Evolutionary conservation across 202 grass and related monocot genomes (phyloP).

Genomic region (Zoysia matrella): DNA sequence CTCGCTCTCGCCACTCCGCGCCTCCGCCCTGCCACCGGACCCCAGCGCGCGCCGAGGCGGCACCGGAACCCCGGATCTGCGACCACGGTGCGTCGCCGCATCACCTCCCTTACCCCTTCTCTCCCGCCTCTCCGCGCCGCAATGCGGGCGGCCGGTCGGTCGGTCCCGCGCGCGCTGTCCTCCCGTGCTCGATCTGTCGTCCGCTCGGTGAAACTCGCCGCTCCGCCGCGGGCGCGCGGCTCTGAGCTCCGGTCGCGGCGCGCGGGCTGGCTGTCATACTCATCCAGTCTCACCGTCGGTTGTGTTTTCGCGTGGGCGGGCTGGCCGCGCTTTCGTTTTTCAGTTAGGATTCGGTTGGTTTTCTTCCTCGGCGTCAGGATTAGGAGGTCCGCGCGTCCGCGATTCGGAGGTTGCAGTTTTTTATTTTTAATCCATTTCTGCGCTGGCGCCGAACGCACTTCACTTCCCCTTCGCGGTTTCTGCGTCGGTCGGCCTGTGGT

Average conservation of each 20-base stretch:
- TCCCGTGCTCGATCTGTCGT: constrained; percentile 18
- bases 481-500: not conserved
- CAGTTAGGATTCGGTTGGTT: constrained; percentile 38
- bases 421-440: constrained; percentile 32
- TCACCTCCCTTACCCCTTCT: not conserved
- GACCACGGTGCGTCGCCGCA: constrained; percentile 35
- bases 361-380: not conserved
- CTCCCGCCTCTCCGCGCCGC: not conserved
- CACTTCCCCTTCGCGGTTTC: not conserved
- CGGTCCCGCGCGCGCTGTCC: not conserved
- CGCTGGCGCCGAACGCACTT: constrained; percentile 42
- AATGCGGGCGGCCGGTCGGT: too few relatives aligned
- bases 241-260: not conserved
- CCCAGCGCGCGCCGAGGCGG: constrained; percentile 35
- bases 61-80: constrained; percentile 36
- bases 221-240: not conserved
- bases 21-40: constrained; percentile 27
- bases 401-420: not conserved
- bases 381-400: not conserved
- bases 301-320: not conserved
- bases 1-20: constrained; percentile 8
- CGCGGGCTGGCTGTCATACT: not conserved
- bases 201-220: not conserved
- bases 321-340: not conserved
- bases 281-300: not conserved